Evolutionary conservation across 106 monocot genomes (phyloP).

Genomic region (Amphibolis antarctica): DNA sequence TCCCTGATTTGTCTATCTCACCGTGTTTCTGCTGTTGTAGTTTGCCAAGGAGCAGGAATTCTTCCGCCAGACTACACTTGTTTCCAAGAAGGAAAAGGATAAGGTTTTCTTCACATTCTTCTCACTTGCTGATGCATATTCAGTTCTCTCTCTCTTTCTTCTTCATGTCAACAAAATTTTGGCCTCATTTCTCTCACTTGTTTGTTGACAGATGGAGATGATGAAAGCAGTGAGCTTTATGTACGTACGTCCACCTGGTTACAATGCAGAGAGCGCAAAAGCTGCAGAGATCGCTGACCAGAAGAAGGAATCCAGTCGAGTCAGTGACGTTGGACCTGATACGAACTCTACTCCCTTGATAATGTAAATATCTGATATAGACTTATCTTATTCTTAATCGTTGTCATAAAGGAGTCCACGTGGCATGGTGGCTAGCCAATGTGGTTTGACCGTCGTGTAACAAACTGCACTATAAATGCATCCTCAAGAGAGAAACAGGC

Average conservation of each 20-base stretch:
- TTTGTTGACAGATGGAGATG: slow-evolving; percentile 51
- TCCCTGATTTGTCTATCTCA: background rate
- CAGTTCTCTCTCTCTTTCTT: background rate
- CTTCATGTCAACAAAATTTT: background rate
- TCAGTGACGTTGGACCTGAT: background rate
- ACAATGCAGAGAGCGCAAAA: slow-evolving; percentile 95
- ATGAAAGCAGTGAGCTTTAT: slow-evolving; percentile 99
- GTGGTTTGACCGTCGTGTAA: too few relatives aligned
- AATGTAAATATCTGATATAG: slow-evolving; percentile 18
- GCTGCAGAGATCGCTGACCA: slow-evolving; percentile 88
- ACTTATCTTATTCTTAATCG: too few relatives aligned
- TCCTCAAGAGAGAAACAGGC: too few relatives aligned
- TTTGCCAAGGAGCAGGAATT: slow-evolving; percentile 97
- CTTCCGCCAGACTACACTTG: slow-evolving; percentile 90
- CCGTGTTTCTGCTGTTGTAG: slow-evolving; percentile 26
- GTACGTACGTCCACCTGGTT: slow-evolving; percentile 96
- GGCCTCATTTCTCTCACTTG: background rate
- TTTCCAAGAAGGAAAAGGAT: slow-evolving; percentile 86
- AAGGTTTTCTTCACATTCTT: slow-evolving; percentile 29
- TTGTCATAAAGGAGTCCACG: too few relatives aligned
- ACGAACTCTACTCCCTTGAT: background rate
- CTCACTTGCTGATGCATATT: background rate
- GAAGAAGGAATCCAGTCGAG: background rate
- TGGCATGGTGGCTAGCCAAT: too few relatives aligned
- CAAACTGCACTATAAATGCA: too few relatives aligned